phyloP scores from a whole-genome alignment of 169 alveolate species.

The Plasmodium gaboni region DNA sequence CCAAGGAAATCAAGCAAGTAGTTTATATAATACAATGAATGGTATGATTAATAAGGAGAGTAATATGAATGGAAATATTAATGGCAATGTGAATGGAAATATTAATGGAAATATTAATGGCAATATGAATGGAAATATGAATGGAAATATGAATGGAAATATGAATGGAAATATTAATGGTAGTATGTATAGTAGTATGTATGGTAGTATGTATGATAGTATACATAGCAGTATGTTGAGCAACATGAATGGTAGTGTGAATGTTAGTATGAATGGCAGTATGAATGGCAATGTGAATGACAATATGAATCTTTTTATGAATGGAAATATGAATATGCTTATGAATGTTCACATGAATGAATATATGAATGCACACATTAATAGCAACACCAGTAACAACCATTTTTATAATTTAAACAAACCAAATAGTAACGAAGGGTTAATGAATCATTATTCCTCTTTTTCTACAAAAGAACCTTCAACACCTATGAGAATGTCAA shows the following conservation, averaged over 20 bases:
- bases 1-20: slow-evolving; percentile 4
- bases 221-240: background rate
- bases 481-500: slow-evolving; percentile 48
- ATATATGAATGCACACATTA: background rate
- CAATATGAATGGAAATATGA: background rate
- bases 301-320: background rate
- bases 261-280: background rate
- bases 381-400: background rate
- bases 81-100: slow-evolving; percentile 3
- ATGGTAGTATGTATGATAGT: background rate
- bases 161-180: background rate
- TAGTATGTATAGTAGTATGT: background rate
- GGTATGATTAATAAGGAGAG: slow-evolving; percentile 20
- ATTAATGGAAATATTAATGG: background rate
- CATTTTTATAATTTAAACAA: slow-evolving; percentile 20
- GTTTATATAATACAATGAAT: slow-evolving; percentile 17
- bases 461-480: slow-evolving; percentile 31
- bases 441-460: slow-evolving; percentile 20
- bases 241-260: background rate
- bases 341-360: background rate
- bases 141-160: background rate
- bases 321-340: background rate
- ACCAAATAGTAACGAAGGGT: slow-evolving; percentile 1
- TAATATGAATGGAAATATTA: slow-evolving; percentile 25
- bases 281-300: background rate